phyloP scores from a whole-genome alignment of 2,329 filamentous ascomycete genomes.

The Colletotrichum neosansevieriae region DNA sequence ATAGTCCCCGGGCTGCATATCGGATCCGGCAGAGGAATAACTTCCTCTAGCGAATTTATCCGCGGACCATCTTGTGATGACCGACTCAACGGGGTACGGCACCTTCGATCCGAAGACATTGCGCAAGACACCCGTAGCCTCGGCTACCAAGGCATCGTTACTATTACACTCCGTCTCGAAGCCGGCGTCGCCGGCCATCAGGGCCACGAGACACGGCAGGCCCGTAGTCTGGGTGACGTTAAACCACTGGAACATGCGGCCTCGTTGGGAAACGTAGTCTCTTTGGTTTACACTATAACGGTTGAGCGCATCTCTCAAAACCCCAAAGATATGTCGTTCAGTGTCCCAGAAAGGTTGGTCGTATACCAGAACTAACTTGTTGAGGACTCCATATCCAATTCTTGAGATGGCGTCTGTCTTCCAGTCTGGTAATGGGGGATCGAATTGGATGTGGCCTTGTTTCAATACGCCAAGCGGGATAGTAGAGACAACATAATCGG shows the following conservation, averaged over 20 bases:
- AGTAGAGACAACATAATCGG: conserved; percentile 92
- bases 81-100: conserved; percentile 83
- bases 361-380: conserved; percentile 95
- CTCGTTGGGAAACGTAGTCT: conserved; percentile 82
- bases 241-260: conserved; percentile 98
- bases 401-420: conserved; percentile 84
- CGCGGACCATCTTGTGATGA: conserved; percentile 92
- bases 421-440: conserved; percentile 90
- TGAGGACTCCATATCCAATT: conserved; percentile 92
- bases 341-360: conserved; percentile 91
- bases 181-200: conserved; percentile 96
- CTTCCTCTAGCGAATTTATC: conserved; percentile 93
- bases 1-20: conserved; percentile 88
- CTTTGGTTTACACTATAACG: conserved; percentile 79
- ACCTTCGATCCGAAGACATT: conserved; percentile 80
- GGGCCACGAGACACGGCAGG: conserved; percentile 85
- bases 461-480: conserved; percentile 93
- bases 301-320: conserved; percentile 80
- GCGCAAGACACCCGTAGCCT: conserved; percentile 83
- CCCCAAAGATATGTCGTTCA: conserved; percentile 91
- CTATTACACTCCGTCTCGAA: conserved; percentile 84
- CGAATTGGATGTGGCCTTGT: conserved; percentile 82
- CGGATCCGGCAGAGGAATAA: conserved; percentile 92
- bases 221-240: conserved; percentile 93
- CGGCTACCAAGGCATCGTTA: conserved; percentile 80